Evolutionary conservation across 257 asterid genomes (phyloP), one percentile per base, ranked within the genome.

Genomic region (Primulina tabacum): DNA sequence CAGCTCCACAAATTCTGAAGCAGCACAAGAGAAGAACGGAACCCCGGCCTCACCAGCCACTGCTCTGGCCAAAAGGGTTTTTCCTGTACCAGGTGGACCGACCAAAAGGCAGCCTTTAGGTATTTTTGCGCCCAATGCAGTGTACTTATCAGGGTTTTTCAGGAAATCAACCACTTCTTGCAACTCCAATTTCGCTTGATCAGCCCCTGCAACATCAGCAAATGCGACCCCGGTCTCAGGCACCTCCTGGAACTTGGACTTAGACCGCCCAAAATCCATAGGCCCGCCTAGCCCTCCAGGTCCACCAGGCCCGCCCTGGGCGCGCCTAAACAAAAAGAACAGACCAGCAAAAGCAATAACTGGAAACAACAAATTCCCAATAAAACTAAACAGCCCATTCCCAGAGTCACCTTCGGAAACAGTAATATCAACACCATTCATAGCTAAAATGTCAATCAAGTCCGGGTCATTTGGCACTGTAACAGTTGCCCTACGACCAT

Each of bases 261-360:
- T 93, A 32, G 97, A 93, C 73, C 99, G 70, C 37, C 97, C 99
- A 8, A 93, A 93, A 74, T 93, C 99, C 99, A 93, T 93, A 1
- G 99, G 99, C 21, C 97, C 99, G 5, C 99, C 99, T 0, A 90
- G 88, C 6, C 97, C 96, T 0, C 99, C 99, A 1, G 96, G 97
- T 8, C 99, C 99, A 0, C 97, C 99, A 0, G 96, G 96, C 5
- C 99, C 99, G 0, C 99, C 99, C 79, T 93, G 99, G 52, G 96
- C 80, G 34, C 99, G 84, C 72, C 90, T 67, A 73, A 93, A 93
- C 56, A 93, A 78, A 40, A 86, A 85, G 82, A 87, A 93, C 62
- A 93, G 89, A 62, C 99, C 97, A 4, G 88, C 97, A 32, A 93
- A 81, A 17, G 97, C 99, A 5, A 93, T 69, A 29, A 89, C 1